These are phyloP conservation scores for Acer yangbiense DNA, from an alignment of 345 rosid genomes.

Conservation along the genomic window DNA sequence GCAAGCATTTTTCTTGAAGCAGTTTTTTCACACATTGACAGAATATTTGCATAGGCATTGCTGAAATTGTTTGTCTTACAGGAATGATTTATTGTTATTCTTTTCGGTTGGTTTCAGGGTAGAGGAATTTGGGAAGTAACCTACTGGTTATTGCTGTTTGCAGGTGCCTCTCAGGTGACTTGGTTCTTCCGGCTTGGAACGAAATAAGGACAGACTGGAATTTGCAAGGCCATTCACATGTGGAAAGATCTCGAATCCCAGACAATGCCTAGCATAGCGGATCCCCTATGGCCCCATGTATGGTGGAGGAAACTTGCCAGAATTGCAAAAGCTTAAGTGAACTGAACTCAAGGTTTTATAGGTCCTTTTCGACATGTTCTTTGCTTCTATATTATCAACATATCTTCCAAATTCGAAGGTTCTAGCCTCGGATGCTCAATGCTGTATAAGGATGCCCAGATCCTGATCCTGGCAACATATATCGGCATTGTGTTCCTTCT, in stretches of 20 bases:
- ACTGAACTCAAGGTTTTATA: slow-evolving; percentile 80
- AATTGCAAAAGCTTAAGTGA: slow-evolving; percentile 31
- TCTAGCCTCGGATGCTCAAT: slow-evolving; percentile 68
- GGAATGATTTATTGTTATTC: no score
- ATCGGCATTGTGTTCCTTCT: no score
- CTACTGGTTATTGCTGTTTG: background rate
- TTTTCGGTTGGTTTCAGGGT: no score
- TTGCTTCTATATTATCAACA: slow-evolving; percentile 42
- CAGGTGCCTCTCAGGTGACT: slow-evolving; percentile 76
- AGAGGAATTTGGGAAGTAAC: no score
- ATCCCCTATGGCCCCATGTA: slow-evolving; percentile 60
- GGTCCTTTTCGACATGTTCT: slow-evolving; percentile 56
- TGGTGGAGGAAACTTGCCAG: slow-evolving; percentile 47
- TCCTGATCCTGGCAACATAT: slow-evolving; percentile 6
- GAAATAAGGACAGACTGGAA: slow-evolving; percentile 25
- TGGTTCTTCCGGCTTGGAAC: slow-evolving; percentile 61
- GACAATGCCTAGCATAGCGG: slow-evolving; percentile 82
- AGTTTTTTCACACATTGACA: no score
- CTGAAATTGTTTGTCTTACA: no score
- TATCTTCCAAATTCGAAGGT: slow-evolving; percentile 35
- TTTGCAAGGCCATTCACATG: slow-evolving; percentile 42
- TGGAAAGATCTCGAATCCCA: slow-evolving; percentile 56
- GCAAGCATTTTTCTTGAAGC: no score
- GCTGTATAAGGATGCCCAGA: slow-evolving; percentile 53
- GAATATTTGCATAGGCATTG: no score